Base-by-base conservation (phyloP, 176 grass and related monocot species). In the Urochloa ruziziensis region DNA sequence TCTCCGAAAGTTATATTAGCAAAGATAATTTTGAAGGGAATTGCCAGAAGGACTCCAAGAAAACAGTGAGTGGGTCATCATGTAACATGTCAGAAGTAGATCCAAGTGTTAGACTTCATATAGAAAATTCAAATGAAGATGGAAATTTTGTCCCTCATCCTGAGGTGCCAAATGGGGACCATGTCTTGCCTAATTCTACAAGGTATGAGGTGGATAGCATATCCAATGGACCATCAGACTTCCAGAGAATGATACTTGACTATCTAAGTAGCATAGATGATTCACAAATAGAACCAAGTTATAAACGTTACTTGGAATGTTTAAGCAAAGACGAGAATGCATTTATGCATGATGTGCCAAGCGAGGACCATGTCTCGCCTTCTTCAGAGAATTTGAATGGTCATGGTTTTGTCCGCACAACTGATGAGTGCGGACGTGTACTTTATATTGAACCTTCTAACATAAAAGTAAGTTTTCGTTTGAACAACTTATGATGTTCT, bases 241-340 rank as follows among this genome's bases (percentile, higher is more conserved):
- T 40, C 17, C 17, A 70, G 25, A 81, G 53, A n/a, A 81, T 44
- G 4, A 59, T 70, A 27, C 69, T 63, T 25, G 42, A 34, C 36
- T 27, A 43, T 54, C 18, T 49, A 62, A 24, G 12, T 25, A 8
- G 11, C 13, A 12, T 69, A 10, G 52, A 81, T 76, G 61, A 1
- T 76, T 52, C 62, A 46, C 62, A 81, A 24, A 44, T 89, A 51
- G 88, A 85, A 44, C 82, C 82, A 74, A 61, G 37, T 43, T 81
- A 77, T 48, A 81, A 62, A 49, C 4, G 76, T 61, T 76, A 81
- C 70, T 33, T 89, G 71, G 77, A 89, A 81, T 54, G 85, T 59
- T 28, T 85, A 28, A 70, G 52, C 2, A 34, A 70, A 71, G 77
- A 81, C 28, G 88, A 70, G 36, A 21, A 46, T 0, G 29, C 53